Conservation (phyloP, 2,329 filamentous ascomycete species). For the Colletotrichum sp. region DNA sequence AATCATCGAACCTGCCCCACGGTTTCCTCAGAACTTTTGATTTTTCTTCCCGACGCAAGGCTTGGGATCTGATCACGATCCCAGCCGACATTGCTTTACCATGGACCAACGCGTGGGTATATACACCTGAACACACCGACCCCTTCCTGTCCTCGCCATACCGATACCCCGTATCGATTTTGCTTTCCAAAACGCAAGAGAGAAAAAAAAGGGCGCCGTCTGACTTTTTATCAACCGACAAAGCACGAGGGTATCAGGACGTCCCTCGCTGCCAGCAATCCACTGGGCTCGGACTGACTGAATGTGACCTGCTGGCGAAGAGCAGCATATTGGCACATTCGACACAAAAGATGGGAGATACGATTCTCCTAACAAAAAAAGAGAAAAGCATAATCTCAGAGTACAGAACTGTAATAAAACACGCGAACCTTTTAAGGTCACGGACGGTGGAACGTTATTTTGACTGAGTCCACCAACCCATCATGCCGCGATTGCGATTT, state of each 20-base stretch:
- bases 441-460: background rate
- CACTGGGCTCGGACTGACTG: background rate
- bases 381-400: background rate
- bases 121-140: slow-evolving; percentile 2
- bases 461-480: background rate
- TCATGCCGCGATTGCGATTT: background rate
- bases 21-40: background rate
- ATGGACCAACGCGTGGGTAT: slow-evolving; percentile 15
- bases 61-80: background rate
- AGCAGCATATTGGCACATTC: background rate
- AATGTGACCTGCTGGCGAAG: background rate
- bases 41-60: background rate
- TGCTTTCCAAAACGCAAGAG: background rate
- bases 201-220: background rate
- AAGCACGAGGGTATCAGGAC: slow-evolving; percentile 11
- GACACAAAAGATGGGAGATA: background rate
- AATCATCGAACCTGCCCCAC: background rate
- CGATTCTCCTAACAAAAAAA: background rate
- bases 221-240: slow-evolving; percentile 6
- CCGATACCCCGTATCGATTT: background rate
- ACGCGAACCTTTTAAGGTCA: background rate
- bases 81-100: background rate
- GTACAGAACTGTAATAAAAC: slow-evolving; percentile 16
- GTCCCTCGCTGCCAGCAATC: slow-evolving; percentile 6
- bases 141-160: background rate